phyloP scores from a whole-genome alignment of 2,329 filamentous ascomycete genomes.

The Westerdykella sp. region DNA sequence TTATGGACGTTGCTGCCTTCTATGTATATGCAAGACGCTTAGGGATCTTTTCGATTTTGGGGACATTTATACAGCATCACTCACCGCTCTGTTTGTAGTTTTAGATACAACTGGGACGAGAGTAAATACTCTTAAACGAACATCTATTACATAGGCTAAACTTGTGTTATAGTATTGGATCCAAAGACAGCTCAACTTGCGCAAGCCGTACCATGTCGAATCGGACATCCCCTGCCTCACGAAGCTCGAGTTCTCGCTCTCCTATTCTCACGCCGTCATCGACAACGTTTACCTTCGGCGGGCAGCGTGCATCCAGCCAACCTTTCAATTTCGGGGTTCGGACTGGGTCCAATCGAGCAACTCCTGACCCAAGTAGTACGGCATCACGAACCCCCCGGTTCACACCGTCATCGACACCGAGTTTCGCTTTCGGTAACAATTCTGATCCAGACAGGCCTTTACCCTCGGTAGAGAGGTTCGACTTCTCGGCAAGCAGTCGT shows the following conservation, averaged over 20 bases:
- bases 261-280: slow-evolving; percentile 3
- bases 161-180: neutral
- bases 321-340: neutral
- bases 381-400: slow-evolving; percentile 1
- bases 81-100: neutral
- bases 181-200: neutral
- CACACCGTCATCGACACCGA: slow-evolving; percentile 4
- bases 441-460: slow-evolving; percentile 8
- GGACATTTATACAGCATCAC: too few species aligned
- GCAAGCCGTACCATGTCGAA: slow-evolving; percentile 1
- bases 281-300: slow-evolving; percentile 1
- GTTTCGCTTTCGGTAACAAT: slow-evolving; percentile 1
- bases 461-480: slow-evolving; percentile 8
- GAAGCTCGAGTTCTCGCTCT: slow-evolving; percentile 1
- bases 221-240: slow-evolving; percentile 1
- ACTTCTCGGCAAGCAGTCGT: neutral
- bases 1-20: slow-evolving; percentile 3
- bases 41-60: neutral
- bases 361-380: neutral
- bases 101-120: neutral
- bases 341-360: neutral
- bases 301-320: slow-evolving; percentile 2
- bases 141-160: slow-evolving; percentile 1
- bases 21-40: neutral
- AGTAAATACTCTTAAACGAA: neutral